Base-by-base conservation (phyloP, 345 rosid genomes). In the Luvunga scandens region DNA sequence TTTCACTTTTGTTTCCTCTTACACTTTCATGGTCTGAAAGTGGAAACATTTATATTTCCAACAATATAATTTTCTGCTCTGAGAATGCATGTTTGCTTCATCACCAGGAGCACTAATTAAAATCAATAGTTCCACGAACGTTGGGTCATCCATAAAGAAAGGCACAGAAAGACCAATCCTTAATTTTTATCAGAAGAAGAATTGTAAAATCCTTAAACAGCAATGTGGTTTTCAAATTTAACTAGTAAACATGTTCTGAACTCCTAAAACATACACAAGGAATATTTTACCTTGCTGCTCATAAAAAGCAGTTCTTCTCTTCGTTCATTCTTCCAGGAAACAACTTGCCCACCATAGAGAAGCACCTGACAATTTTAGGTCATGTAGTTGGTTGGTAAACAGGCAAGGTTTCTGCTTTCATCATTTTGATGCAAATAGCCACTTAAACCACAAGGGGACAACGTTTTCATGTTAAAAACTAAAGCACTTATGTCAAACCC, bases 271-370 rank as follows among this genome's bases (percentile, higher is more conserved):
- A 67, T 24, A 31, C n/a, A 53, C 63, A 60, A 72, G 28, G 77
- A 57, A 6, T 1, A 8, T 9, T 34, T 75, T 77, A 95, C 98
- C 95, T 95, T 95, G 84, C 84, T 90, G 89, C 97, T 95, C 91
- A 83, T 87, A 75, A 78, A 95, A 78, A 95, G 97, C 57, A 95
- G 81, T 75, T 93, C 97, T 82, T 95, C 97, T 77, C 94, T 86
- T 78, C 93, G 81, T 72, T 91, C 94, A 73, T 91, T 95, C 85
- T 95, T 95, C 98, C 98, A 95, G 30, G 98, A 95, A 84, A 95
- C 86, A 24, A 95, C 94, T 79, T 93, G 98, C 65, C 97, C 98
- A 10, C 98, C 98, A 75, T 85, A 86, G 4, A 91, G 83, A 85
- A 93, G 88, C 85, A 95, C 98, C 98, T 95, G 93, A 83, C 77